Evolutionary conservation across 1,139 yeast species (phyloP).

Genomic region (Blastobotrys malaysiensis): DNA sequence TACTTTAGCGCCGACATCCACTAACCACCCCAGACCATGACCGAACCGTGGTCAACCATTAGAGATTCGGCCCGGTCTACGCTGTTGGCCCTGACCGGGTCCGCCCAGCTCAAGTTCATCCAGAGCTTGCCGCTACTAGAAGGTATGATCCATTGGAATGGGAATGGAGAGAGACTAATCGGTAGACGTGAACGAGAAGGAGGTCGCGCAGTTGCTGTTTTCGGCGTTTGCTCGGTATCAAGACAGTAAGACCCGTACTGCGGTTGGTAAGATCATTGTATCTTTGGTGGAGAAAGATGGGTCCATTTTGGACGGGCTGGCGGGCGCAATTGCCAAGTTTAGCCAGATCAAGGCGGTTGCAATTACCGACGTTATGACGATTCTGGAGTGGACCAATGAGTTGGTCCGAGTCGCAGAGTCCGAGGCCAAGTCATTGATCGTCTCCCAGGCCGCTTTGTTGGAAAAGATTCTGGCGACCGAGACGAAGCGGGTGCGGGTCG

Average conservation of each 20-base stretch:
- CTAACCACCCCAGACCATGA: not conserved
- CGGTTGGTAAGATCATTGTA: constrained; percentile 9
- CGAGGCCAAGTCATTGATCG: constrained; percentile 17
- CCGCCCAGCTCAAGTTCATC: constrained; percentile 7
- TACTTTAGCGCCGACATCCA: no score
- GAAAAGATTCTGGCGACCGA: constrained; percentile 20
- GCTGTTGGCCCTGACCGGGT: constrained; percentile 6
- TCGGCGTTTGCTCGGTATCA: constrained; percentile 10
- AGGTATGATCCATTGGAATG: constrained; percentile 4
- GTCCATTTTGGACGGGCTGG: constrained; percentile 23
- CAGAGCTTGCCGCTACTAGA: constrained; percentile 7
- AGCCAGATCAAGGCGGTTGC: constrained; percentile 36
- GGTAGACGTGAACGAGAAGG: constrained; percentile 5
- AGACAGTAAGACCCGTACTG: constrained; percentile 12
- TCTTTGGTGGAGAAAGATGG: constrained; percentile 10
- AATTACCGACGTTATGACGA: constrained; percentile 48
- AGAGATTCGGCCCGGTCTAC: not conserved
- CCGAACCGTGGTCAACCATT: not conserved
- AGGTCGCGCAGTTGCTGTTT: constrained; percentile 11
- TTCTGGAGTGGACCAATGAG: constrained; percentile 48
- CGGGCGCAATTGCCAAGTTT: constrained; percentile 34
- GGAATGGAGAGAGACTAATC: not conserved
- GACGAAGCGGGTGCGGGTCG: constrained; percentile 22
- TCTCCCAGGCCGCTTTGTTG: constrained; percentile 26
- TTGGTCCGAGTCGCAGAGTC: constrained; percentile 13